Conservation (phyloP, 805 yeast genomes). For the Candida andamanensis region DNA sequence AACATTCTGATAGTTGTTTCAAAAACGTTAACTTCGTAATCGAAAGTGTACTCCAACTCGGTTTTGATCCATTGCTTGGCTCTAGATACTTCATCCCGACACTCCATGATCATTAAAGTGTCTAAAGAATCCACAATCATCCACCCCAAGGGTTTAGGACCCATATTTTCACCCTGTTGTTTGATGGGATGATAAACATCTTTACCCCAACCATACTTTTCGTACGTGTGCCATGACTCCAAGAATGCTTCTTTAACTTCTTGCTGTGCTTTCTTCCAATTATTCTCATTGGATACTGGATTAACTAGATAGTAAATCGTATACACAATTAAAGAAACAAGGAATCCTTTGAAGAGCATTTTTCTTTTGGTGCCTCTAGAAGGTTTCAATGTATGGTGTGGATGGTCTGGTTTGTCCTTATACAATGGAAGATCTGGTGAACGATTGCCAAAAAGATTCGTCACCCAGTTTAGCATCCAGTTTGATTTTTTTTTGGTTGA, state of each 20-base stretch:
- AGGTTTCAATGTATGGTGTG: conserved; percentile 3
- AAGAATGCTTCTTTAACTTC: conserved; percentile 65
- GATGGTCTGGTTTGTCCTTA: conserved; percentile 30
- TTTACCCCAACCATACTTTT: conserved; percentile 74
- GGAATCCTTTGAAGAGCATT: conserved; percentile 42
- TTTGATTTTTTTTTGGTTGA: no score
- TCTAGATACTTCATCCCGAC: conserved; percentile 52
- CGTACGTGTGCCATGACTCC: conserved; percentile 75
- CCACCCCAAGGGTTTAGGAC: conserved; percentile 84
- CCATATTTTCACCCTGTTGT: conserved; percentile 65
- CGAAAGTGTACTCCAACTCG: conserved; percentile 65
- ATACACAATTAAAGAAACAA: conserved; percentile 38
- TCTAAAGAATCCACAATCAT: conserved; percentile 85
- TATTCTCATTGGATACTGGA: conserved; percentile 1
- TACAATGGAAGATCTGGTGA: conserved; percentile 24
- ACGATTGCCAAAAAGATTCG: no score
- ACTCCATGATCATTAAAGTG: conserved; percentile 73
- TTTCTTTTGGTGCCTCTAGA: conserved; percentile 11
- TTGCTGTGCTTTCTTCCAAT: conserved; percentile 47
- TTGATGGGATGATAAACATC: conserved; percentile 73
- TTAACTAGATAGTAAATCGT: conserved; percentile 23
- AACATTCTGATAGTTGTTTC: conserved; percentile 94
- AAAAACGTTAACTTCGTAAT: conserved; percentile 74
- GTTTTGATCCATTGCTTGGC: conserved; percentile 73
- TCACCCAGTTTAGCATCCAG: no score